Evolutionary conservation across 73 alveolate species (phyloP).

Genomic region (Paramecium tetraurelia): DNA sequence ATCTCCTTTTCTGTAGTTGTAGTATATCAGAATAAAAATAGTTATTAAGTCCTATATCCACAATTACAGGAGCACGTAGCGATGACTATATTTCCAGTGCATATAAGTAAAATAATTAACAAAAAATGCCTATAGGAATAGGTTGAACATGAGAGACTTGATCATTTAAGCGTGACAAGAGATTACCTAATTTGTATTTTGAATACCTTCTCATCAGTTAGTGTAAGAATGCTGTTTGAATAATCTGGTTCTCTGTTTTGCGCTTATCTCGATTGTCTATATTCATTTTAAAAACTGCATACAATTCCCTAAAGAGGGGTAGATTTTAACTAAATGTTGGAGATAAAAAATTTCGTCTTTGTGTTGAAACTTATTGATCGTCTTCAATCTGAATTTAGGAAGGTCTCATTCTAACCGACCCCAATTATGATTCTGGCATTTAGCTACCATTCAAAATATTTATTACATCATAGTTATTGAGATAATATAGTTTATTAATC

Average conservation of each 20-base stretch:
- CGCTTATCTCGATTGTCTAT: neutral
- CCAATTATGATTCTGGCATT: constrained; percentile 47
- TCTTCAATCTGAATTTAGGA: constrained; percentile 15
- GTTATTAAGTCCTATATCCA: constrained; percentile 47
- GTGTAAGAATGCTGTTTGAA: neutral
- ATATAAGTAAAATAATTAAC: neutral
- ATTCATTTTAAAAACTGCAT: neutral
- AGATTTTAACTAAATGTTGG: constrained; percentile 38
- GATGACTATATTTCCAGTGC: constrained; percentile 47
- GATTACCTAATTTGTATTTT: neutral
- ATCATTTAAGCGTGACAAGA: constrained; percentile 44
- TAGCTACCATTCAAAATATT: neutral
- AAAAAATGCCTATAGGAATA: neutral
- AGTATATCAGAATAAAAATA: constrained; percentile 33
- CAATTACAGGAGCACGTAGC: neutral
- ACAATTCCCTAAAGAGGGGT: constrained; percentile 45
- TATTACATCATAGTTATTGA: neutral
- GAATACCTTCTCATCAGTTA: constrained; percentile 22
- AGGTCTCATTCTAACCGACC: constrained; percentile 50
- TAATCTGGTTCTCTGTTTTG: neutral
- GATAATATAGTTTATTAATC: neutral
- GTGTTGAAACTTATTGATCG: constrained; percentile 14
- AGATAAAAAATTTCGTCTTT: constrained; percentile 17
- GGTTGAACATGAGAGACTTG: neutral
- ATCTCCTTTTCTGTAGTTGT: constrained; percentile 40